Conservation (phyloP, 768 basidiomycete species). For the Kwoniella botswanensis region DNA sequence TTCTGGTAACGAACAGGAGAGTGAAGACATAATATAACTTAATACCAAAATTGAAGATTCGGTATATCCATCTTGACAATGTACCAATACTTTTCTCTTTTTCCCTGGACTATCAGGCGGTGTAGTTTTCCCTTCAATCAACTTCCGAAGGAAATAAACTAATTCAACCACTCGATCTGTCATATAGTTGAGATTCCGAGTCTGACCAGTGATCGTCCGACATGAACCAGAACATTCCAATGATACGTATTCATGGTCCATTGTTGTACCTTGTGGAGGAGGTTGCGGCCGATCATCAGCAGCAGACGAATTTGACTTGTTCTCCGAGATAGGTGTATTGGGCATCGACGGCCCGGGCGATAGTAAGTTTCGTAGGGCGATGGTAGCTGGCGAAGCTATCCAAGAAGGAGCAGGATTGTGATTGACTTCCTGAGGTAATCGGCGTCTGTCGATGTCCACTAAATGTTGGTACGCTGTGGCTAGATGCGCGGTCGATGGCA, state of each 20-base stretch:
- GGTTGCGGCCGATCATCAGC: constrained; percentile 30
- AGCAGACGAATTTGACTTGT: constrained; percentile 19
- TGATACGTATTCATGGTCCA: constrained; percentile 30
- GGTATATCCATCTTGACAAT: constrained; percentile 64
- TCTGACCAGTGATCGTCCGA: constrained; percentile 41
- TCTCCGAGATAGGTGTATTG: constrained; percentile 13
- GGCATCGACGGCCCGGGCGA: constrained; percentile 26
- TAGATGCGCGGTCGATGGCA: constrained; percentile 33
- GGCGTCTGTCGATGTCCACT: constrained; percentile 34
- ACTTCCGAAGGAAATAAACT: constrained; percentile 50
- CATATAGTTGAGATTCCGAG: constrained; percentile 39
- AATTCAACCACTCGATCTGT: constrained; percentile 46
- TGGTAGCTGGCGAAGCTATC: constrained; percentile 44
- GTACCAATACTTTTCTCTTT: constrained; percentile 44
- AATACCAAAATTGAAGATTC: constrained; percentile 88
- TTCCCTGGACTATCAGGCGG: constrained; percentile 17
- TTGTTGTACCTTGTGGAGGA: neutral
- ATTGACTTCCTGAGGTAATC: constrained; percentile 11
- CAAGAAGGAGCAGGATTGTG: constrained; percentile 18
- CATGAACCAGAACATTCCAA: constrained; percentile 47
- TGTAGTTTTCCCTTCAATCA: constrained; percentile 41
- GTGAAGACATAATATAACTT: constrained; percentile 75
- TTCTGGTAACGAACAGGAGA: constrained; percentile 69
- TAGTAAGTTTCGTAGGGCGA: constrained; percentile 47
- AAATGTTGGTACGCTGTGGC: constrained; percentile 30